Evolutionary conservation across 345 rosid genomes (phyloP).

Genomic region (Eucalyptus decipiens): DNA sequence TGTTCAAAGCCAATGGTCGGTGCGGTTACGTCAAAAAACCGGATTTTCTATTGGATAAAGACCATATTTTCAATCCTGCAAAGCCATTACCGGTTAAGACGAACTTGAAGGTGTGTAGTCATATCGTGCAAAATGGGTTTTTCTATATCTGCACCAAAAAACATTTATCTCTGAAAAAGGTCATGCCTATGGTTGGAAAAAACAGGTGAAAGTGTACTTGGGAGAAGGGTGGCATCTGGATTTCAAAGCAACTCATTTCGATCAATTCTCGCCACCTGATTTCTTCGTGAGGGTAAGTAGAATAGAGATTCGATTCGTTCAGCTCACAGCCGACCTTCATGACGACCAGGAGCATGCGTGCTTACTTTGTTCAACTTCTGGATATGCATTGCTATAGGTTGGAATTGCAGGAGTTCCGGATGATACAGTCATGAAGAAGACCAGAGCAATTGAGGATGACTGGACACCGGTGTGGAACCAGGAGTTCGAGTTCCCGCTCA

Average conservation of each 20-base stretch:
- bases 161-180: background rate
- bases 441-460: conserved; percentile 10
- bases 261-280: conserved; percentile 80
- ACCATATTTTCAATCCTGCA: conserved; percentile 34
- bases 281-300: conserved; percentile 53
- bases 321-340: background rate
- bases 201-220: conserved; percentile 46
- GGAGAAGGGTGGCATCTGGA: conserved; percentile 87
- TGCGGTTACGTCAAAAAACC: conserved; percentile 86
- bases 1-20: conserved; percentile 77
- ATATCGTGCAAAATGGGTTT: conserved; percentile 1
- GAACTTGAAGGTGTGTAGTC: conserved; percentile 15
- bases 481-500: conserved; percentile 29
- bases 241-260: conserved; percentile 50
- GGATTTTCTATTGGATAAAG: conserved; percentile 23
- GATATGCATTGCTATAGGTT: conserved; percentile 16
- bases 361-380: background rate
- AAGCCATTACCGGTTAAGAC: conserved; percentile 7
- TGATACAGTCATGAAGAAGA: conserved; percentile 8
- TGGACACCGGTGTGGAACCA: conserved; percentile 38
- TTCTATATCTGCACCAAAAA: background rate
- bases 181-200: background rate
- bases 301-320: background rate
- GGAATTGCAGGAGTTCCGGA: conserved; percentile 38
- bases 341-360: background rate